Base-by-base conservation (phyloP, 2,329 filamentous ascomycete species). In the Periconia sp. region DNA sequence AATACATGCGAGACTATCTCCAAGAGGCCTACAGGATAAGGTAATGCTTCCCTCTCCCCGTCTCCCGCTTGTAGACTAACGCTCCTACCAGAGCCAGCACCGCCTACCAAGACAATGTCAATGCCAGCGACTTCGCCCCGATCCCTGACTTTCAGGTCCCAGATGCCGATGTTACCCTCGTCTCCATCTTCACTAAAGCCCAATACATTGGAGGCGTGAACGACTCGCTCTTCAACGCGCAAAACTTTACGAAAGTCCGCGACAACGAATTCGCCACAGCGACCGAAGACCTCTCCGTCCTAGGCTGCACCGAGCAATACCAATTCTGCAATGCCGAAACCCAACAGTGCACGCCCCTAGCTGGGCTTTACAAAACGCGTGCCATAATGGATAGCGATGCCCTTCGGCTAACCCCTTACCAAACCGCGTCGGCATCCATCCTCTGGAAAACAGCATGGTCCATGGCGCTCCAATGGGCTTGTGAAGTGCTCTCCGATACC, bases 271-370 rank as follows among this genome's bases (percentile, higher is more conserved):
- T 56, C 45, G 53, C 20, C 11, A 45, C 54, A 5, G 40, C 54
- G 10, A 56, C 55, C 9, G 50, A 57, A 27, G 60, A 63, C 23
- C 54, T 63, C 18, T 41, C 48, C 5, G 41, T 63, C 23, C 56
- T 63, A 3, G 63, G 57, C 2, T 64, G 61, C 46, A 60, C 56
- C 13, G 63, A 64, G 42, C 60, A 63, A 47, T 66, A 66, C 42
- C 57, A 64, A 31, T 56, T 63, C 31, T 66, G 63, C 50, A 60
- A 62, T 42, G 17, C 45, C 3, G 43, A 27, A 5, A 57, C 47
- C 10, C 17, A 45, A 2, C 35, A 51, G 27, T 64, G 61, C 41
- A 63, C 61, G 7, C 27, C 47, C 7, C 45, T 64, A 23, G 56
- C 54, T 7, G 61, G 61, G 3, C 52, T 64, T 1, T 63, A 64